Evolutionary conservation across 2,329 filamentous ascomycete genomes (phyloP).

Genomic region (Botrytis aclada): DNA sequence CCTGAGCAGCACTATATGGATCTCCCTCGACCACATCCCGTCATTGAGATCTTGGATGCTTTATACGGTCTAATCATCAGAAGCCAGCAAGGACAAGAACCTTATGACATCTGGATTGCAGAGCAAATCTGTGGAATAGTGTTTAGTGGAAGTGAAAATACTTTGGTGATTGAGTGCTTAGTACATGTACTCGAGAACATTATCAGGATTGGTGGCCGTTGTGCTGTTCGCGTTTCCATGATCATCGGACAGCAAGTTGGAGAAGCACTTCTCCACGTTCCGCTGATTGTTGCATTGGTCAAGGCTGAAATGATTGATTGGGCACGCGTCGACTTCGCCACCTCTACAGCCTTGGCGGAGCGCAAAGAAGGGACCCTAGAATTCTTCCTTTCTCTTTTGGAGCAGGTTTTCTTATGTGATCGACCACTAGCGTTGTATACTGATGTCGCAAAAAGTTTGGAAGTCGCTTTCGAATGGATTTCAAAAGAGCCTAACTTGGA

Average conservation of each 20-base stretch:
- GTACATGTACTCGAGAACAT: constrained; percentile 61
- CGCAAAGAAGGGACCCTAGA: constrained; percentile 71
- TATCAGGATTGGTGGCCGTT: constrained; percentile 54
- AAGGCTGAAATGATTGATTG: constrained; percentile 61
- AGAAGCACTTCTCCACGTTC: constrained; percentile 54
- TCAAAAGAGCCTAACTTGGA: constrained; percentile 65
- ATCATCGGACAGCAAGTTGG: constrained; percentile 57
- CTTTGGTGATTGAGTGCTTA: constrained; percentile 58
- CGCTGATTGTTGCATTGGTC: constrained; percentile 55
- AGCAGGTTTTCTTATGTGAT: constrained; percentile 74
- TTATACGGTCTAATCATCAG: constrained; percentile 62
- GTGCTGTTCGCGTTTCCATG: constrained; percentile 52
- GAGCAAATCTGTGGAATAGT: constrained; percentile 58
- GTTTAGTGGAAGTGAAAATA: constrained; percentile 50
- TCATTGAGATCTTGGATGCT: constrained; percentile 62
- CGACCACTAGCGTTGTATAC: constrained; percentile 75
- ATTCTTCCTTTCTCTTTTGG: constrained; percentile 76
- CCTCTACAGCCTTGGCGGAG: constrained; percentile 69
- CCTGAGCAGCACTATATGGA: constrained; percentile 59
- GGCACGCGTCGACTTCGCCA: constrained; percentile 64
- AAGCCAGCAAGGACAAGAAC: constrained; percentile 58
- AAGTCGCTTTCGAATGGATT: constrained; percentile 79
- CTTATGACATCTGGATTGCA: constrained; percentile 56
- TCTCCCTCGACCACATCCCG: constrained; percentile 55
- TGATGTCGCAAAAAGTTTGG: constrained; percentile 80